Percentiles rank a stretch among this genome's conserved stretches.
phyloP scores from a whole-genome alignment of 768 basidiomycete species.

The Lepiota brunneoincarnata region DNA sequence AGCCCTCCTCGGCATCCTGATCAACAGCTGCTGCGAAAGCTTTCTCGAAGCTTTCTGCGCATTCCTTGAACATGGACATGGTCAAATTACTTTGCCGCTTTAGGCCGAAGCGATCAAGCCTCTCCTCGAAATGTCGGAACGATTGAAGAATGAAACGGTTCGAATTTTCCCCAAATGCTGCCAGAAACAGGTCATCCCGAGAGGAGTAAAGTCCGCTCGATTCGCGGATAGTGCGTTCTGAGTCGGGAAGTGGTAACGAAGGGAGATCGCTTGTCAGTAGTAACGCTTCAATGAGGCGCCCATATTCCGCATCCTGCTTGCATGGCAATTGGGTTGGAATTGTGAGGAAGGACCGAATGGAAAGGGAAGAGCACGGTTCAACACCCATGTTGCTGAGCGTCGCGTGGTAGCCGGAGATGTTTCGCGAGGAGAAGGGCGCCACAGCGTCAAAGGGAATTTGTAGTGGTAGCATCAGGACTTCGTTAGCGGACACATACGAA shows the following conservation, averaged over 20 bases:
- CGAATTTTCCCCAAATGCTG: conserved; percentile 30
- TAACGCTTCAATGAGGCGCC: conserved; percentile 1
- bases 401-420: background rate
- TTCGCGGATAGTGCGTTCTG: conserved; percentile 19
- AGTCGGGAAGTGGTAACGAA: conserved; percentile 26
- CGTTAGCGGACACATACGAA: conserved; percentile 1
- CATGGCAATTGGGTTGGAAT: conserved; percentile 12
- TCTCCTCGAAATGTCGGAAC: conserved; percentile 27
- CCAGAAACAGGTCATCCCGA: conserved; percentile 32
- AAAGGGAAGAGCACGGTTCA: background rate
- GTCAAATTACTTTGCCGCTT: conserved; percentile 26
- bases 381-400: conserved; percentile 2
- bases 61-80: conserved; percentile 31
- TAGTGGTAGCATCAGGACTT: conserved; percentile 5
- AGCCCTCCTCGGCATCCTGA: background rate
- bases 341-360: background rate
- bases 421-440: background rate
- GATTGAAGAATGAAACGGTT: conserved; percentile 27
- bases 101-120: conserved; percentile 28
- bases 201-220: conserved; percentile 29
- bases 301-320: conserved; percentile 15
- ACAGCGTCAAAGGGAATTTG: background rate
- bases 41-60: conserved; percentile 31
- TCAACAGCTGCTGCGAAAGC: conserved; percentile 14
- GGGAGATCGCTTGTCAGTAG: background rate